phyloP scores from a whole-genome alignment of 208 protist genomes.

The Naegleria lovaniensis region DNA sequence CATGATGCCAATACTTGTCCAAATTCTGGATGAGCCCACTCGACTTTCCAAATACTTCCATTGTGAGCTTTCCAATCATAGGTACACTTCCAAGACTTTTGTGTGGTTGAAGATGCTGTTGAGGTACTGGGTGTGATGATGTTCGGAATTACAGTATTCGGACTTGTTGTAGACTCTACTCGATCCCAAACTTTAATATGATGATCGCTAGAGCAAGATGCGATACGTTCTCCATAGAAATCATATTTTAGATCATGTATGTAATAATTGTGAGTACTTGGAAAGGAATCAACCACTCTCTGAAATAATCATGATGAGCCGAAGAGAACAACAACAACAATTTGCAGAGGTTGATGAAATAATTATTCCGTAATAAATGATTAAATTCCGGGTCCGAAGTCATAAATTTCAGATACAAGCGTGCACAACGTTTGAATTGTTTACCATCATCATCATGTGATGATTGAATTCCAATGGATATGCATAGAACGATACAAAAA shows the following conservation, averaged over 20 bases:
- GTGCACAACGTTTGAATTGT: too few species aligned
- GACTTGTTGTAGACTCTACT: not conserved
- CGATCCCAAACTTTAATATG: constrained; percentile 62
- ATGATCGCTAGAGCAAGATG: constrained; percentile 63
- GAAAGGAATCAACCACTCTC: constrained; percentile 29
- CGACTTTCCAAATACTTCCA: constrained; percentile 62
- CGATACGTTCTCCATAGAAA: constrained; percentile 62
- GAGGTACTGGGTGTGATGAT: not conserved
- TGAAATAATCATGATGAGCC: not conserved
- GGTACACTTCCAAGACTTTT: constrained; percentile 29
- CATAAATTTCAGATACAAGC: too few species aligned
- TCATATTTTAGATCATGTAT: constrained; percentile 65
- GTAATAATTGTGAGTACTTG: constrained; percentile 56
- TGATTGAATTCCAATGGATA: too few species aligned
- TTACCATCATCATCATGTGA: too few species aligned
- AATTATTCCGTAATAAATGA: too few species aligned
- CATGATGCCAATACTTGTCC: constrained; percentile 71
- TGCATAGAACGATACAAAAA: too few species aligned
- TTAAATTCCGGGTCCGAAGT: too few species aligned
- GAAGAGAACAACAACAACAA: too few species aligned
- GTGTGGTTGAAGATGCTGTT: not conserved
- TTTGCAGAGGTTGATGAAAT: too few species aligned
- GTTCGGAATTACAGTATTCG: not conserved
- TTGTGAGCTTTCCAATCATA: constrained; percentile 59
- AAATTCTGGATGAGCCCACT: constrained; percentile 77